Conservation (phyloP, 768 basidiomycete genomes). For the Pleurotus tuber-regium region DNA sequence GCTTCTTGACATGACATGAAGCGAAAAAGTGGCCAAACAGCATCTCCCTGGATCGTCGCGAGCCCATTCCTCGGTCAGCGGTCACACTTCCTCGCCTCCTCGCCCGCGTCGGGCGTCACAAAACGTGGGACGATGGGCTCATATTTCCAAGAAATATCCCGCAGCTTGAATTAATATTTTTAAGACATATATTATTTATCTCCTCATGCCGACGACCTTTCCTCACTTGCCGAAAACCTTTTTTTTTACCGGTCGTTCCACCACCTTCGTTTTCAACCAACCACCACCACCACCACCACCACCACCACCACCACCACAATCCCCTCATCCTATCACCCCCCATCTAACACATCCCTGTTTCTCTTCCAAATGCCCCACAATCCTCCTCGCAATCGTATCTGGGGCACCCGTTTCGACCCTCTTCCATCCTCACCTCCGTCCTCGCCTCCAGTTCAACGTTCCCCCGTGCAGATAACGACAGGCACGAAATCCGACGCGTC, state of each 20-base stretch:
- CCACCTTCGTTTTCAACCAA: slow-evolving; percentile 12
- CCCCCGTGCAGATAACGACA: slow-evolving; percentile 14
- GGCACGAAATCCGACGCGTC: slow-evolving; percentile 22
- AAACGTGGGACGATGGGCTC: slow-evolving; percentile 38
- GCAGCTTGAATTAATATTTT: background rate
- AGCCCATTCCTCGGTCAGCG: slow-evolving; percentile 15
- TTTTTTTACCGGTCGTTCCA: slow-evolving; percentile 8
- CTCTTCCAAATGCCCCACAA: slow-evolving; percentile 42
- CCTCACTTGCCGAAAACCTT: slow-evolving; percentile 5
- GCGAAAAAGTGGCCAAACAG: slow-evolving; percentile 27
- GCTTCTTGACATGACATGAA: slow-evolving; percentile 51
- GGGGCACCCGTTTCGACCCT: slow-evolving; percentile 75
- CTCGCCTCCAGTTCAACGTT: slow-evolving; percentile 21
- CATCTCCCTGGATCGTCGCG: slow-evolving; percentile 34
- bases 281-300: slow-evolving; percentile 18
- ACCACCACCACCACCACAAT: slow-evolving; percentile 19
- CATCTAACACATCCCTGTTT: slow-evolving; percentile 17
- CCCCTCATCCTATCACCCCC: slow-evolving; percentile 12
- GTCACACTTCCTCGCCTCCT: slow-evolving; percentile 14
- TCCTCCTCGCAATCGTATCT: slow-evolving; percentile 42
- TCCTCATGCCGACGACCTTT: background rate
- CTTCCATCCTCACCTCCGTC: slow-evolving; percentile 50
- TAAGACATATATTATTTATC: background rate
- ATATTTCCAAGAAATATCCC: slow-evolving; percentile 13
- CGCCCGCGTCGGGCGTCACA: slow-evolving; percentile 38